phyloP scores from a whole-genome alignment of 768 basidiomycete species.

The Agaricus sinodeliciosus region DNA sequence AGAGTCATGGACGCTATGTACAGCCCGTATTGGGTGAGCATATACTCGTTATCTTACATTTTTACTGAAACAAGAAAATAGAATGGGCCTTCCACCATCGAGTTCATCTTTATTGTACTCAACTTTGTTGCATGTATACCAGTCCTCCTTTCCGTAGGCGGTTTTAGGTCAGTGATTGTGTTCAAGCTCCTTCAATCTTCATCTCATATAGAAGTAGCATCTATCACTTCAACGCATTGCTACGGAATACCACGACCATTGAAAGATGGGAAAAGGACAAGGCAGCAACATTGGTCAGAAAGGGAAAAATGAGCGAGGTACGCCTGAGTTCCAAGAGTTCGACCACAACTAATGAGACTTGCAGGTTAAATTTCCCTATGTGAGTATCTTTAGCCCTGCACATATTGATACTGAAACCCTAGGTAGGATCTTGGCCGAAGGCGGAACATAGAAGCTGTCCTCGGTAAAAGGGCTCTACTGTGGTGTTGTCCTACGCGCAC shows the following conservation, averaged over 20 bases:
- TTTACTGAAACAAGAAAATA: slow-evolving; percentile 20
- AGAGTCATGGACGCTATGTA: slow-evolving; percentile 47
- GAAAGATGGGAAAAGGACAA: slow-evolving; percentile 99
- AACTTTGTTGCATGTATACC: slow-evolving; percentile 86
- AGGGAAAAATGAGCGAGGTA: slow-evolving; percentile 82
- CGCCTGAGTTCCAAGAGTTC: background rate
- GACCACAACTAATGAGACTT: slow-evolving; percentile 1
- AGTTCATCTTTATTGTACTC: slow-evolving; percentile 80
- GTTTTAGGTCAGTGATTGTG: slow-evolving; percentile 61
- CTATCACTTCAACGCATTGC: slow-evolving; percentile 78
- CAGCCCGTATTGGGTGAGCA: slow-evolving; percentile 45
- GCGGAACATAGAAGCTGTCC: slow-evolving; percentile 68
- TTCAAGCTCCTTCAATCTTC: background rate
- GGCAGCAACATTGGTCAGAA: slow-evolving; percentile 74
- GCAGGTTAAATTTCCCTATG: slow-evolving; percentile 91
- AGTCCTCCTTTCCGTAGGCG: slow-evolving; percentile 81
- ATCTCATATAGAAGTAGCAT: slow-evolving; percentile 37
- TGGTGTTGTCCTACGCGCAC: slow-evolving; percentile 81
- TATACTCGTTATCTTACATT: slow-evolving; percentile 4
- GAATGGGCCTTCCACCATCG: slow-evolving; percentile 61
- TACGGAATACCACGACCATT: slow-evolving; percentile 88
- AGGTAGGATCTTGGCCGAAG: slow-evolving; percentile 70
- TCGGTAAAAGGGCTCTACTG: slow-evolving; percentile 66
- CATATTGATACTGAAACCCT: slow-evolving; percentile 9
- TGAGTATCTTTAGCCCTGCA: slow-evolving; percentile 28